Evolutionary conservation across 768 basidiomycete species (phyloP).

Genomic region (Boletus vinaceobasis): DNA sequence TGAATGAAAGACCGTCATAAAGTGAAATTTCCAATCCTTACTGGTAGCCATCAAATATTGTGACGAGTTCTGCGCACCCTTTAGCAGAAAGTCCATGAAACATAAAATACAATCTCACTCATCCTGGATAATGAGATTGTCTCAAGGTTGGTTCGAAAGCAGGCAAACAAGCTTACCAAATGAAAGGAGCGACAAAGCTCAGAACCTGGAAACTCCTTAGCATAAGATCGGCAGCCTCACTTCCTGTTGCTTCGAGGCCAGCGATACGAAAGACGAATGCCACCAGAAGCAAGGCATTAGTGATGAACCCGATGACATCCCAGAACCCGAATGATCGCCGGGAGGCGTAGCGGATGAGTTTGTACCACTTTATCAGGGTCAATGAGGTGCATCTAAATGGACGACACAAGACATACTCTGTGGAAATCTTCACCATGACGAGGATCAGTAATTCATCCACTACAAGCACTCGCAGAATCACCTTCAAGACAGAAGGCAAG

Average conservation of each 20-base stretch:
- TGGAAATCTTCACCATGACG: constrained; percentile 17
- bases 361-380: constrained; percentile 50
- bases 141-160: background rate
- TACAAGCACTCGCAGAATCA: constrained; percentile 27
- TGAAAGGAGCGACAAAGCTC: constrained; percentile 82
- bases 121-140: constrained; percentile 51
- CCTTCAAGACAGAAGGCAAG: constrained; percentile 80
- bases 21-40: constrained; percentile 28
- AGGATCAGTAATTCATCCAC: constrained; percentile 39
- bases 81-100: background rate
- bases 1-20: background rate
- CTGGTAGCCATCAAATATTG: constrained; percentile 81
- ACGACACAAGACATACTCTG: constrained; percentile 15
- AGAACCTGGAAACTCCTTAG: constrained; percentile 83
- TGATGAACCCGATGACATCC: constrained; percentile 66
- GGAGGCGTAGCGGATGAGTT: constrained; percentile 70
- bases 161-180: constrained; percentile 57
- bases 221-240: constrained; percentile 38
- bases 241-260: constrained; percentile 42
- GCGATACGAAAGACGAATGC: constrained; percentile 73
- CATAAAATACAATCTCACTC: constrained; percentile 49
- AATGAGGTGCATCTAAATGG: background rate
- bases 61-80: constrained; percentile 57
- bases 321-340: constrained; percentile 83
- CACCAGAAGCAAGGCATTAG: constrained; percentile 65